Evolutionary conservation across 305 asterid species (phyloP).

Genomic region (Fraxinus ornus): DNA sequence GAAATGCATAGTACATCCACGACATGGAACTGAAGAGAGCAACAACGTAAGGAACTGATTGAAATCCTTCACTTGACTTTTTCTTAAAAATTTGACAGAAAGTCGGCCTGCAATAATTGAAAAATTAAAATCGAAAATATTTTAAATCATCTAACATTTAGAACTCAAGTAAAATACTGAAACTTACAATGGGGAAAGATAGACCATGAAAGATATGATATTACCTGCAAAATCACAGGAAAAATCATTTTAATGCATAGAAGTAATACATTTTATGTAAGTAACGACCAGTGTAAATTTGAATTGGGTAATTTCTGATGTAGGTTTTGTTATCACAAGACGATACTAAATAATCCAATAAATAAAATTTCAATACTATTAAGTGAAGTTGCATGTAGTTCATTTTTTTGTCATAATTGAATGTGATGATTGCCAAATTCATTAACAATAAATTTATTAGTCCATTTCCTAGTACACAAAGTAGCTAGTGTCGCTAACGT

Average conservation of each 20-base stretch:
- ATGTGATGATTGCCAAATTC: neutral
- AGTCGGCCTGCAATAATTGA: slow-evolving; percentile 28
- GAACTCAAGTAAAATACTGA: neutral
- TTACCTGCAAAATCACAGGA: slow-evolving; percentile 18
- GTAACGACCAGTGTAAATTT: neutral
- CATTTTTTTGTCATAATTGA: neutral
- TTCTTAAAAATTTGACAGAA: slow-evolving; percentile 37
- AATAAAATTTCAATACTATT: neutral
- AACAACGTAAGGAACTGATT: slow-evolving; percentile 35
- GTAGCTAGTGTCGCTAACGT: neutral
- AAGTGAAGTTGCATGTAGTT: neutral
- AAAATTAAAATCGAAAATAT: neutral
- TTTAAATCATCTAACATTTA: neutral
- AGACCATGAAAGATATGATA: slow-evolving; percentile 39
- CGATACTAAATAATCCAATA: neutral
- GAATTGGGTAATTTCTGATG: neutral
- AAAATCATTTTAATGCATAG: neutral
- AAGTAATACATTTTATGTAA: neutral
- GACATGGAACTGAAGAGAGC: slow-evolving; percentile 5
- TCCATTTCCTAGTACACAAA: neutral
- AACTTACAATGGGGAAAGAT: slow-evolving; percentile 39
- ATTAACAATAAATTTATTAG: neutral
- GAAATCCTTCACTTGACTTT: slow-evolving; percentile 35
- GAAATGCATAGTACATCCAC: neutral
- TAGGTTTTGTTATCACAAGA: neutral